Evolutionary conservation across 768 basidiomycete genomes (phyloP).

Genomic region (Suillus discolor): DNA sequence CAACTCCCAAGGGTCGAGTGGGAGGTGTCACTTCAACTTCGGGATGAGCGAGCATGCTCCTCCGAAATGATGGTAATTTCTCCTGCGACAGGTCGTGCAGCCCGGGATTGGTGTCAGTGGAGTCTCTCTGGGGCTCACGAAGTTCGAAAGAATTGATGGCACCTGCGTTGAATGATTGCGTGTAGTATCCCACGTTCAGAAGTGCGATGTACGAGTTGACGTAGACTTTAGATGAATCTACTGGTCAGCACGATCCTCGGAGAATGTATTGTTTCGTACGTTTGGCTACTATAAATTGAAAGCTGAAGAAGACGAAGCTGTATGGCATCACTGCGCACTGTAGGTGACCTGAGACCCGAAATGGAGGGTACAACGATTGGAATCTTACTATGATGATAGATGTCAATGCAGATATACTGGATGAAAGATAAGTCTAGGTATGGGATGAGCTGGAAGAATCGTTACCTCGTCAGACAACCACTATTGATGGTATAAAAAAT

Average conservation of each 20-base stretch:
- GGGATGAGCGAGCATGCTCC: neutral
- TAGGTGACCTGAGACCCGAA: neutral
- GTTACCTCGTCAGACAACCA: conserved; percentile 8
- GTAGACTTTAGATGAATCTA: neutral
- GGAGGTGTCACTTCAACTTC: neutral
- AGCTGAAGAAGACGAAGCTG: neutral
- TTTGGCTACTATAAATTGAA: neutral
- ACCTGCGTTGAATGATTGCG: too few species aligned
- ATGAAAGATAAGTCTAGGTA: neutral
- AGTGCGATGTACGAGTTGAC: conserved; percentile 11
- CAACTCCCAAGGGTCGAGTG: neutral
- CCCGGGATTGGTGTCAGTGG: neutral
- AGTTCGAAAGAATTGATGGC: neutral
- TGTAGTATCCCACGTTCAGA: conserved; percentile 2
- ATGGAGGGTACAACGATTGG: neutral
- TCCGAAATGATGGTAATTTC: neutral
- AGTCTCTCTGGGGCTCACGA: neutral
- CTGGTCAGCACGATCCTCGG: neutral
- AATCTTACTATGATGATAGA: neutral
- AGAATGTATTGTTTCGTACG: neutral
- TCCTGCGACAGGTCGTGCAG: neutral
- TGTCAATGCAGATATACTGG: neutral
- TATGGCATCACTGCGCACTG: conserved; percentile 2
- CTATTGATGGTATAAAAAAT: neutral
- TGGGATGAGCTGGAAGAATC: too few species aligned